Base-by-base conservation (phyloP, 2,329 filamentous ascomycete species). In the Diplodia seriata region DNA sequence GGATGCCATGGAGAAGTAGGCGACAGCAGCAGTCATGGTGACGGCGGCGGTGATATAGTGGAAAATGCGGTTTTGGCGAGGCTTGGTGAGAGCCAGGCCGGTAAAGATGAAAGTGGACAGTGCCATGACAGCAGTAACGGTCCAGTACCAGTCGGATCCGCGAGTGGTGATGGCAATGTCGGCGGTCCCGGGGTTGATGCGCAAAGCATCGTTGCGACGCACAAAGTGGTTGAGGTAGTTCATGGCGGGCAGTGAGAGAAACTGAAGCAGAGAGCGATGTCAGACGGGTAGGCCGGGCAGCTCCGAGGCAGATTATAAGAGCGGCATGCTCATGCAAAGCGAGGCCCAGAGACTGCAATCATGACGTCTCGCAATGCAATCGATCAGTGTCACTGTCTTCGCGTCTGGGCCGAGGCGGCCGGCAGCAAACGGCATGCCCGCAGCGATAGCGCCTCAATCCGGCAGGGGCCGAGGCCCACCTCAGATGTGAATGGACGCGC, bases 1-100 rank as follows among this genome's bases (percentile, higher is more conserved):
- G 11, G 87, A 86, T n/a, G 83, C 88, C 87, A 90, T 89, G 70
- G 85, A 82, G 78, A 88, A 91, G 79, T 90, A 90, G 15, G 87
- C 83, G 70, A 90, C 87, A 49, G 84, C 81, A 2, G 87, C 86
- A 8, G 88, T 84, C 68, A 87, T 82, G 36, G 85, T 85, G 68
- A 89, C 85, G 12, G 78, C 78, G 1, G 86, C 85, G 1, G 86
- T 88, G 73, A 90, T 86, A 80, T 89, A 89, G 78, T 90, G 86
- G 78, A 90, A 90, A 57, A 89, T 75, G 26, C 87, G 85, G 63
- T 88, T 81, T 15, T 79, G 76, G 55, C 86, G 83, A 4, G 84
- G 84, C 74, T 86, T 87, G n/a, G 77, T 82, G 67, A 84, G 79
- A 2, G 83, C 82, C 15, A 86, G 76, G 2, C 76, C 85, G 36